Evolutionary conservation across 441 rosid species (phyloP), one percentile per base, ranked within the genome.

Genomic region (Flueggea neowawraea): DNA sequence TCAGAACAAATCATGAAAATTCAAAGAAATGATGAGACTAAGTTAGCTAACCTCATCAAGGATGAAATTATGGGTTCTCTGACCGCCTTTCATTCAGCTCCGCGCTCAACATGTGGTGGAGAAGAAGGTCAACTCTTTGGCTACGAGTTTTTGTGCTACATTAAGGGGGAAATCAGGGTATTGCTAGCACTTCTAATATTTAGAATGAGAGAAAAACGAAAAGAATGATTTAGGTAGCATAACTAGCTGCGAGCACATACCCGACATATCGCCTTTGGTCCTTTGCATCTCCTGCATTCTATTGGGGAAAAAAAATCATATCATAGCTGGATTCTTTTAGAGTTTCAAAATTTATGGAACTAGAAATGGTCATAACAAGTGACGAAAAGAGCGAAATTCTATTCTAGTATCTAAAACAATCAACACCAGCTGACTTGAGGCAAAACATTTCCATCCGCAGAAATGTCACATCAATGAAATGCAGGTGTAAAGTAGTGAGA

Each of bases 81-180:
- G 77, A 44, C 53, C 61, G 69, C 39, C 71, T 65, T 63, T 73
- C 59, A 52, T 69, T 69, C 54, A 88, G 82, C 72, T 88, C 90
- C 0, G 87, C 52, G 50, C 97, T 86, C 84, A 91, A 65, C 85
- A 95, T 95, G 66, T 74, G 98, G 80, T 91, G 99, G 64, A 95
- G 97, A 73, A 95, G 99, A 49, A 72, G 58, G 73, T 95, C 97
- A 54, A 95, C 85, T 80, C 97, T 88, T 54, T 88, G 97, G 78
- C 99, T 90, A 51, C 95, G 82, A 62, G 87, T 73, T 82, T 91
- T 95, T 33, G 97, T 67, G 76, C 99, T 95, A 86, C 67, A 74
- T 31, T 72, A 70, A 39, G n/a, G n/a, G n/a, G 52, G n/a, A n/a
- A 45, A 14, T 71, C 13, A 53, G 16, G 4, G 10, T 28, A 32